Evolutionary conservation across 192 early-diverging fungal species (phyloP).

Genomic region (Ambispora gerdemannii): DNA sequence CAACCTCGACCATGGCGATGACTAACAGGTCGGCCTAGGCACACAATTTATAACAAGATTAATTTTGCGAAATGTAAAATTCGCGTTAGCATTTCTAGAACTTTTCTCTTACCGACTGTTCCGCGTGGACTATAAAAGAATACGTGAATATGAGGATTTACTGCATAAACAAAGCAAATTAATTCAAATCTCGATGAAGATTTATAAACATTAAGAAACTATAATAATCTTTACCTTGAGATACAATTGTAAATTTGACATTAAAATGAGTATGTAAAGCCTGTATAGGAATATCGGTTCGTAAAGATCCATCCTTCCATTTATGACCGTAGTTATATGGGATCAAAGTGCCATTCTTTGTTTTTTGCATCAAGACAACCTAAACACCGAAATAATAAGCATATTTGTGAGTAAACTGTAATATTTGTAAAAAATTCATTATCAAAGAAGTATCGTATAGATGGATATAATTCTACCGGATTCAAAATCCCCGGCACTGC

Average conservation of each 20-base stretch:
- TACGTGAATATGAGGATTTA: conserved; percentile 84
- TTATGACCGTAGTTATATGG: conserved; percentile 72
- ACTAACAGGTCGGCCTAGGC: conserved; percentile 66
- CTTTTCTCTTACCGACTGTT: too few species aligned
- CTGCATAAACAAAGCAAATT: too few species aligned
- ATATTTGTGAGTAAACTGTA: neutral
- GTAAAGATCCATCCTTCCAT: conserved; percentile 88
- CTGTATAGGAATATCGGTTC: conserved; percentile 75
- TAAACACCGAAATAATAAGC: neutral
- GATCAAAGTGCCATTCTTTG: conserved; percentile 55
- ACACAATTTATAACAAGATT: too few species aligned
- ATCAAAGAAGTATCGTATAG: too few species aligned
- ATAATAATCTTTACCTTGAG: too few species aligned
- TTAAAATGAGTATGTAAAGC: conserved; percentile 75
- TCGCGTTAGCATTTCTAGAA: too few species aligned
- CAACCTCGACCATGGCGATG: conserved; percentile 73
- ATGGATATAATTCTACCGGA: too few species aligned
- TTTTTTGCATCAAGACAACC: conserved; percentile 76
- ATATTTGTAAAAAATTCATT: neutral
- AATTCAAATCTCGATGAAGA: too few species aligned
- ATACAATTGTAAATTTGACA: conserved; percentile 82
- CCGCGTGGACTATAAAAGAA: conserved; percentile 87
- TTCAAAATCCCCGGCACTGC: conserved; percentile 82
- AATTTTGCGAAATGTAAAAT: too few species aligned
- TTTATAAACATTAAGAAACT: too few species aligned